phyloP scores from a whole-genome alignment of 2,329 filamentous ascomycete species.

The Fusarium newnesense region DNA sequence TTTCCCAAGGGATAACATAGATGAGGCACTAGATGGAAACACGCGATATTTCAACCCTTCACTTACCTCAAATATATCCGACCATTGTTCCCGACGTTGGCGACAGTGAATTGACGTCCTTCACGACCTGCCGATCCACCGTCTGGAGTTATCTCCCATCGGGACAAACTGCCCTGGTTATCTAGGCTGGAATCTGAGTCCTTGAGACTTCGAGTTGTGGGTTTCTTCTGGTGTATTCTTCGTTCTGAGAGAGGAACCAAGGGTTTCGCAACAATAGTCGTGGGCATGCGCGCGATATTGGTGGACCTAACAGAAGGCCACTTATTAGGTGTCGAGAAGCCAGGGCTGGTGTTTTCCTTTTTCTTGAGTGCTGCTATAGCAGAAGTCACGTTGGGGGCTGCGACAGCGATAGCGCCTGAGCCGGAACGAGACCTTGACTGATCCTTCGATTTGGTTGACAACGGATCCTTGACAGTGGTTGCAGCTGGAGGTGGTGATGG shows the following conservation, averaged over 20 bases:
- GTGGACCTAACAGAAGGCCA: slow-evolving; percentile 39
- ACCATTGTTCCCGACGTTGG: slow-evolving; percentile 85
- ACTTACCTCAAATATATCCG: slow-evolving; percentile 81
- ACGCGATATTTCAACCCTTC: slow-evolving; percentile 2
- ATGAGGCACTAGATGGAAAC: slow-evolving; percentile 14
- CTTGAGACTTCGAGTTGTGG: slow-evolving; percentile 55
- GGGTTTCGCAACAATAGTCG: slow-evolving; percentile 47
- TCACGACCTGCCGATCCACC: slow-evolving; percentile 69
- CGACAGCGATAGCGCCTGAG: slow-evolving; percentile 29
- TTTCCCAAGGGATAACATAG: slow-evolving; percentile 16
- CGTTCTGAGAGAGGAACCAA: slow-evolving; percentile 60
- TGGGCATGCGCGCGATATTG: slow-evolving; percentile 33
- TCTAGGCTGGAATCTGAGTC: slow-evolving; percentile 60
- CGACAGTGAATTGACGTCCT: slow-evolving; percentile 80
- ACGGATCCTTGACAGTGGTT: slow-evolving; percentile 40
- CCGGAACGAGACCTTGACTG: slow-evolving; percentile 29
- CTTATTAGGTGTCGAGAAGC: slow-evolving; percentile 29
- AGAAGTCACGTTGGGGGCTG: slow-evolving; percentile 9
- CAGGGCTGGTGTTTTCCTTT: slow-evolving; percentile 31
- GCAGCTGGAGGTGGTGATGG: slow-evolving; percentile 33
- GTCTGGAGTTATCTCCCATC: slow-evolving; percentile 68
- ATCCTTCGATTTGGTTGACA: slow-evolving; percentile 29
- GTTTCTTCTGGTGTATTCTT: slow-evolving; percentile 55
- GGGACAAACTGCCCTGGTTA: slow-evolving; percentile 43
- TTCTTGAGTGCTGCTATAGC: slow-evolving; percentile 16